phyloP scores from a whole-genome alignment of 2,329 filamentous ascomycete genomes.

The Neoarthrinium moseri region DNA sequence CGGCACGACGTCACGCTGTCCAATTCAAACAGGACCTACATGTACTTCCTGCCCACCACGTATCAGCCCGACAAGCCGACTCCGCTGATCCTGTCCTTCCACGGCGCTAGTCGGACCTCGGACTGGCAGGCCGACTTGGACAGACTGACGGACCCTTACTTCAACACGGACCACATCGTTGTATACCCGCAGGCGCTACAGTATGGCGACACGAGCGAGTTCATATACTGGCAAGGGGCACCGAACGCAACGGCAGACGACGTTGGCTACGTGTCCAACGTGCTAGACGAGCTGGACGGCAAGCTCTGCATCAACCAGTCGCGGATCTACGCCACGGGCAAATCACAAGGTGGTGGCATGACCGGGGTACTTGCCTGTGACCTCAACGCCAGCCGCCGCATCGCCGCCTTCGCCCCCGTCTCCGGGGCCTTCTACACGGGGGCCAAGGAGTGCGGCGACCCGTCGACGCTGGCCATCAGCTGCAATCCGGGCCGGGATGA shows the following conservation, averaged over 20 bases:
- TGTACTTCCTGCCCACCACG: constrained; percentile 15
- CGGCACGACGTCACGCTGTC: constrained; percentile 4
- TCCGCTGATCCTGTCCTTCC: constrained; percentile 17
- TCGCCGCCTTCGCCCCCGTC: constrained; percentile 26
- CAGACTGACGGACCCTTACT: constrained; percentile 15
- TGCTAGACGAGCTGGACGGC: constrained; percentile 23
- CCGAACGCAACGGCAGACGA: constrained; percentile 22
- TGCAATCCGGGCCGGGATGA: constrained; percentile 33
- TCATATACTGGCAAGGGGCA: constrained; percentile 17
- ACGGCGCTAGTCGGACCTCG: constrained; percentile 16
- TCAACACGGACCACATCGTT: constrained; percentile 18
- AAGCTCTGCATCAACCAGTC: constrained; percentile 22
- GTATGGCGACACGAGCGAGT: constrained; percentile 6
- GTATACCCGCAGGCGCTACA: constrained; percentile 16
- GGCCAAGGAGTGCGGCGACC: constrained; percentile 20
- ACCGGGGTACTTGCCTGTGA: constrained; percentile 24
- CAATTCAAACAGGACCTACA: constrained; percentile 11
- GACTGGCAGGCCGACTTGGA: constrained; percentile 17
- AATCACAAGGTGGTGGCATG: constrained; percentile 26
- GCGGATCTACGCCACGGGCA: constrained; percentile 26
- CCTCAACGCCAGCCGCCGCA: constrained; percentile 14
- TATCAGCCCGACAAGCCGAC: constrained; percentile 10
- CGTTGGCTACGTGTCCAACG: constrained; percentile 20
- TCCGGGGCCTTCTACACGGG: constrained; percentile 24
- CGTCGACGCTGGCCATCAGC: constrained; percentile 31